Evolutionary conservation across 768 basidiomycete species (phyloP).

Genomic region (Rhodotorula kratochvilovae): DNA sequence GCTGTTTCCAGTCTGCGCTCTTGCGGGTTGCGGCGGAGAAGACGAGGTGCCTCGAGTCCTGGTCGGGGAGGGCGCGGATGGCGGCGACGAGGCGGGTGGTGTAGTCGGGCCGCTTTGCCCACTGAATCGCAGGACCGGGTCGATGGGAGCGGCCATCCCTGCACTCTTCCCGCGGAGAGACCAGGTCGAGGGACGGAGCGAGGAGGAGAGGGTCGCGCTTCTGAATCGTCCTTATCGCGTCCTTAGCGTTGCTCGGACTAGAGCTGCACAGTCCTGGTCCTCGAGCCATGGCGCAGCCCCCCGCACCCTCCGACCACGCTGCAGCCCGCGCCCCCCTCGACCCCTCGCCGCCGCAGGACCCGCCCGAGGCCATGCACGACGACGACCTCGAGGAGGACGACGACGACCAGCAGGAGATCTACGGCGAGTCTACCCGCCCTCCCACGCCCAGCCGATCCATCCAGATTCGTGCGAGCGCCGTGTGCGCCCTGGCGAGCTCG

Average conservation of each 20-base stretch:
- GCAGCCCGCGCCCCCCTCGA: neutral
- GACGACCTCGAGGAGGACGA: constrained; percentile 37
- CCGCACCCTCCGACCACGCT: neutral
- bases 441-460: neutral
- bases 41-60: neutral
- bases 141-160: constrained; percentile 5
- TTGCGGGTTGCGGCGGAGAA: neutral
- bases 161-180: too few relatives aligned
- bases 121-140: constrained; percentile 14
- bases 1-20: neutral
- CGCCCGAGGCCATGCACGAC: neutral
- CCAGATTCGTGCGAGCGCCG: too few relatives aligned
- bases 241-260: too few relatives aligned
- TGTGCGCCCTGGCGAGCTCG: too few relatives aligned
- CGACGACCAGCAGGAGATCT: constrained; percentile 40
- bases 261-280: too few relatives aligned
- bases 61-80: neutral
- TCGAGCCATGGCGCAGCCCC: too few relatives aligned
- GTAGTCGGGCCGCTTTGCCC: constrained; percentile 8
- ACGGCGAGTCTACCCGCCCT: constrained; percentile 11
- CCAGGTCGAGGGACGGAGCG: neutral
- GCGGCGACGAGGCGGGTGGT: neutral
- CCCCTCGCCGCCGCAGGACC: neutral
- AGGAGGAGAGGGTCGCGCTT: too few relatives aligned
- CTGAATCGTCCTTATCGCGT: too few relatives aligned